Conservation (phyloP, 306 rosid genomes). For the Quercus rubra region DNA sequence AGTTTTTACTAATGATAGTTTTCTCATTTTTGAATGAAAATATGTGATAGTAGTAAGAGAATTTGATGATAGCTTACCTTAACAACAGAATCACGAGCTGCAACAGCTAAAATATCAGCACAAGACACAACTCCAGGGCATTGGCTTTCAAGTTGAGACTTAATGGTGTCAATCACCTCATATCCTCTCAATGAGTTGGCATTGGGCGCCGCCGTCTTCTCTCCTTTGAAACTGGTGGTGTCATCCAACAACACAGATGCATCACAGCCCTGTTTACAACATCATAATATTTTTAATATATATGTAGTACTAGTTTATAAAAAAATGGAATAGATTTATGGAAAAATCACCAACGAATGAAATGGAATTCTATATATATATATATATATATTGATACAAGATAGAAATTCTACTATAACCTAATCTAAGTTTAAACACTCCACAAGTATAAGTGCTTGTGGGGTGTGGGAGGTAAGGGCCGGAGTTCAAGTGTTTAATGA, state of each 20-base stretch:
- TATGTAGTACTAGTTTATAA: too few relatives aligned
- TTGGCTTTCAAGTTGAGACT: slow-evolving; percentile 23
- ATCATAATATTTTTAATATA: background rate
- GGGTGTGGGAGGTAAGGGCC: too few relatives aligned
- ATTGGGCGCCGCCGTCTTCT: slow-evolving; percentile 39
- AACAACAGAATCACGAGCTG: slow-evolving; percentile 42
- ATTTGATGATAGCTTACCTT: slow-evolving; percentile 18
- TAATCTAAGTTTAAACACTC: too few relatives aligned
- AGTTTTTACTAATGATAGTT: background rate
- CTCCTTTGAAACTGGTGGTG: slow-evolving; percentile 28
- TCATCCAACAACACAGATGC: slow-evolving; percentile 52
- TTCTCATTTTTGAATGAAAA: background rate
- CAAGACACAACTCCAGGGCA: slow-evolving; percentile 50
- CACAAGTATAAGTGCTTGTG: too few relatives aligned
- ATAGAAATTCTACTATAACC: too few relatives aligned
- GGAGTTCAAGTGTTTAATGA: too few relatives aligned
- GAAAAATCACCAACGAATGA: too few relatives aligned
- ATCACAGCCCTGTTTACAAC: slow-evolving; percentile 49
- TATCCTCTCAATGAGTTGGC: slow-evolving; percentile 39
- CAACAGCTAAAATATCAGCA: slow-evolving; percentile 45
- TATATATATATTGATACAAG: too few relatives aligned
- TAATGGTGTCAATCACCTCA: slow-evolving; percentile 44
- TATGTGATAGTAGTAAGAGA: too few relatives aligned
- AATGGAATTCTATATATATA: too few relatives aligned
- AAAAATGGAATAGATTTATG: too few relatives aligned